Base-by-base conservation (phyloP, 495 filamentous ascomycete genomes). In the Diplogelasinospora grovesii region DNA sequence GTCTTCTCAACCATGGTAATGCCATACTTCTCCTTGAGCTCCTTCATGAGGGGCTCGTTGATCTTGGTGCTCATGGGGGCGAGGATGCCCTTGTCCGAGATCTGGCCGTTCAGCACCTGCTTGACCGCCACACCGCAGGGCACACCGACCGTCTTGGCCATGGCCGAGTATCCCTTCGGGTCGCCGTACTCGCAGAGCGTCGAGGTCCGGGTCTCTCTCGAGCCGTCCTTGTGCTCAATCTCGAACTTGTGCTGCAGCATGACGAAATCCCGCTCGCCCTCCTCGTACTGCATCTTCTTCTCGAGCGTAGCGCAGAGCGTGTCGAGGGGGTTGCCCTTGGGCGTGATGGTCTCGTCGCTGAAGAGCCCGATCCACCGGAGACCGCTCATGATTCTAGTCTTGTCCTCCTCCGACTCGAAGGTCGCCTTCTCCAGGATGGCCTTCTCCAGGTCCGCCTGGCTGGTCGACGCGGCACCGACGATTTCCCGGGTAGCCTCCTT, bases 181-280 rank as follows among this genome's bases (percentile, higher is more conserved):
- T 80, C 80, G 53, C 92, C 90, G 58, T 95, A 94, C 59, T 93
- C 90, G 62, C 72, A 73, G 6, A 96, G 75, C 9, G 89, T 96
- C 26, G 77, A 83, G 6, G 85, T 89, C 30, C 79, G 72, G 25
- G 77, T 85, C 73, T 94, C 82, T 59, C 78, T 66, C 39, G 55
- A 61, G 39, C 68, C 66, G 53, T 95, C 86, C 58, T 78, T 77
- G 57, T 82, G 63, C 72, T 95, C 84, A 53, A 96, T 85, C 59
- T 82, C 82, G 60, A 95, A 96, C 60, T 83, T 87, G 75, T 98
- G 92, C 68, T 87, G 74, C 26, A 95, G 77, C 75, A 92, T 85
- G 52, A 53, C 62, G 27, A 95, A 67, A 56, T 93, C 88, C 26
- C 90, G 79, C 79, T 95, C 92, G 25, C 75, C 80, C 41, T 81